phyloP scores from a whole-genome alignment of 2,329 filamentous ascomycete species.

The Shiraia sp. region DNA sequence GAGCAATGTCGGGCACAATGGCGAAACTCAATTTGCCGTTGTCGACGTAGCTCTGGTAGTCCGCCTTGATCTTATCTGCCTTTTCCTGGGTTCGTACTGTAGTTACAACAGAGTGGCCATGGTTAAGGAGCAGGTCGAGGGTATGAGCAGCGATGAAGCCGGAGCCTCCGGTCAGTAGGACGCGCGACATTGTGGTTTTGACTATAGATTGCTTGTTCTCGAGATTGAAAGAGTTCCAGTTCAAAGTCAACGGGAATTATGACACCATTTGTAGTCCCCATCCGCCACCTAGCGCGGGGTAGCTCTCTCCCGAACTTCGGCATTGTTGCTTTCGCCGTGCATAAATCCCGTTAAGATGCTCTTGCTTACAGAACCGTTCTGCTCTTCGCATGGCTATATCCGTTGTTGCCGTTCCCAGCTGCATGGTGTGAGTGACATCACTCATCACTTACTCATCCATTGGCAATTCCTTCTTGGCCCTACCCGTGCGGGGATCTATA shows the following conservation, averaged over 20 bases:
- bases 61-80: slow-evolving; percentile 62
- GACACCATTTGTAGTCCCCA: too few species aligned
- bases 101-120: slow-evolving; percentile 63
- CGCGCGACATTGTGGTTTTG: slow-evolving; percentile 39
- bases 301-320: slow-evolving; percentile 12
- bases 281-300: too few species aligned
- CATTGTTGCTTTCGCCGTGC: slow-evolving; percentile 9
- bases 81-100: slow-evolving; percentile 66
- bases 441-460: slow-evolving; percentile 11
- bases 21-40: slow-evolving; percentile 64
- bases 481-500: slow-evolving; percentile 6
- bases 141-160: slow-evolving; percentile 70
- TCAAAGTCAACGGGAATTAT: too few species aligned
- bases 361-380: slow-evolving; percentile 12
- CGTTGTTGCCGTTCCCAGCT: slow-evolving; percentile 2
- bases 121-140: slow-evolving; percentile 61
- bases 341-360: slow-evolving; percentile 1
- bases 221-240: neutral
- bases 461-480: slow-evolving; percentile 5
- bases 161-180: slow-evolving; percentile 56
- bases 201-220: neutral
- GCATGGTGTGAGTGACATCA: slow-evolving; percentile 18
- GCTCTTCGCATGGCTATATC: slow-evolving; percentile 11
- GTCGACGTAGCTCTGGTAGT: slow-evolving; percentile 53
- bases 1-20: slow-evolving; percentile 73